Percentiles rank a stretch among this genome's conserved stretches.
Evolutionary conservation across 257 asterid species (phyloP).

Genomic region (Ligustrum vulgare): DNA sequence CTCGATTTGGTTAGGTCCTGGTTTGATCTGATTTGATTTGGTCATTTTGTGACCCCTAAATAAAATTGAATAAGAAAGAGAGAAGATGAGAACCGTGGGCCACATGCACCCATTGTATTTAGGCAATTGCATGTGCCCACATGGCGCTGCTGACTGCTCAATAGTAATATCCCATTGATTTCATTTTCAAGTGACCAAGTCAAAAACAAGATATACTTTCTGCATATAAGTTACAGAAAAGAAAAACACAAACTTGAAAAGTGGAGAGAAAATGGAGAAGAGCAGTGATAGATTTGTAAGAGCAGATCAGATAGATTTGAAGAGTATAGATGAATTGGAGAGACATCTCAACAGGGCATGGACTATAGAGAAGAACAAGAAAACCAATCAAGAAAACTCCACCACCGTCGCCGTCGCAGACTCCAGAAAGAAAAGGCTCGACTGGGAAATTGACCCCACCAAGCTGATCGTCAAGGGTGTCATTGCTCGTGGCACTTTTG

Average conservation of each 20-base stretch:
- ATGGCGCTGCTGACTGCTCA: conserved; percentile 9
- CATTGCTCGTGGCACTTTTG: conserved; percentile 78
- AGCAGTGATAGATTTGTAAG: conserved; percentile 49
- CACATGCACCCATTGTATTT: neutral
- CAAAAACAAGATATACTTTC: neutral
- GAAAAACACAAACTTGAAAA: neutral
- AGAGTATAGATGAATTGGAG: conserved; percentile 64
- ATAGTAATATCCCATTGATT: neutral
- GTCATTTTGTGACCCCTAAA: too few relatives aligned
- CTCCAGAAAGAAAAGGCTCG: conserved; percentile 32
- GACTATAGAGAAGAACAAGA: conserved; percentile 57
- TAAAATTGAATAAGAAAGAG: neutral
- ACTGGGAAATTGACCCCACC: conserved; percentile 77
- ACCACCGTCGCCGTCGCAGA: neutral
- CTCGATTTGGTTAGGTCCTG: too few relatives aligned
- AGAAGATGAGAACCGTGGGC: neutral
- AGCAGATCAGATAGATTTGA: conserved; percentile 85
- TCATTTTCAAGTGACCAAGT: neutral
- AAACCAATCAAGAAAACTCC: conserved; percentile 8
- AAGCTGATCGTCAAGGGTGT: conserved; percentile 62
- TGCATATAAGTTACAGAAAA: neutral
- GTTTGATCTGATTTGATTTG: too few relatives aligned
- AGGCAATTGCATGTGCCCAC: conserved; percentile 41
- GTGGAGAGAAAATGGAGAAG: conserved; percentile 8
- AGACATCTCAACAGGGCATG: conserved; percentile 59